These are phyloP conservation scores for Dioscorea alata DNA, from an alignment of 106 monocot species.

Conservation along the genomic window DNA sequence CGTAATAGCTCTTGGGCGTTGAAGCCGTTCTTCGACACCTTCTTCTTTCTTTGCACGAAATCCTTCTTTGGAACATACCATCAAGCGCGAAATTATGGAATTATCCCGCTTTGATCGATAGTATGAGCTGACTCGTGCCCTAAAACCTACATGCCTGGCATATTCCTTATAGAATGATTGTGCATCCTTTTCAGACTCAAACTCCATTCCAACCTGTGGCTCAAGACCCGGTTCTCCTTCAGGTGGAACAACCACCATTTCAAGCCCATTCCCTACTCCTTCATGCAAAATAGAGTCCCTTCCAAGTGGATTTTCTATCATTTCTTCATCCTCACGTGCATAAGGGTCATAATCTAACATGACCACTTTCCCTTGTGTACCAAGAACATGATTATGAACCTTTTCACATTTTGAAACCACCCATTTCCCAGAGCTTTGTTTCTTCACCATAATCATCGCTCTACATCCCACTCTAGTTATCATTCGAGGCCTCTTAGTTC, in stretches of 20 bases:
- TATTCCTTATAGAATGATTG: constrained; percentile 55
- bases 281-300: constrained; percentile 12
- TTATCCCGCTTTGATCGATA: constrained; percentile 62
- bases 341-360: constrained; percentile 56
- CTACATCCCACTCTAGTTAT: constrained; percentile 52
- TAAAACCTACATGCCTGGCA: constrained; percentile 46
- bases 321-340: constrained; percentile 21
- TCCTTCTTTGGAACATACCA: constrained; percentile 72
- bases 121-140: constrained; percentile 57
- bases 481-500: constrained; percentile 31
- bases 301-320: constrained; percentile 24
- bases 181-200: constrained; percentile 49
- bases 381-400: constrained; percentile 52
- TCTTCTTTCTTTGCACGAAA: constrained; percentile 55
- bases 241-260: constrained; percentile 30
- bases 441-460: constrained; percentile 70
- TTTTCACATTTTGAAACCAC: constrained; percentile 54
- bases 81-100: constrained; percentile 55
- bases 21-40: constrained; percentile 34
- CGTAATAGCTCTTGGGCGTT: constrained; percentile 33
- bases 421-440: constrained; percentile 54
- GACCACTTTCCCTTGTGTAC: constrained; percentile 52
- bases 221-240: constrained; percentile 34
- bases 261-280: constrained; percentile 13
- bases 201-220: constrained; percentile 53